Evolutionary conservation across 2,329 filamentous ascomycete genomes (phyloP).

Genomic region (Pyrenophora seminiperda): DNA sequence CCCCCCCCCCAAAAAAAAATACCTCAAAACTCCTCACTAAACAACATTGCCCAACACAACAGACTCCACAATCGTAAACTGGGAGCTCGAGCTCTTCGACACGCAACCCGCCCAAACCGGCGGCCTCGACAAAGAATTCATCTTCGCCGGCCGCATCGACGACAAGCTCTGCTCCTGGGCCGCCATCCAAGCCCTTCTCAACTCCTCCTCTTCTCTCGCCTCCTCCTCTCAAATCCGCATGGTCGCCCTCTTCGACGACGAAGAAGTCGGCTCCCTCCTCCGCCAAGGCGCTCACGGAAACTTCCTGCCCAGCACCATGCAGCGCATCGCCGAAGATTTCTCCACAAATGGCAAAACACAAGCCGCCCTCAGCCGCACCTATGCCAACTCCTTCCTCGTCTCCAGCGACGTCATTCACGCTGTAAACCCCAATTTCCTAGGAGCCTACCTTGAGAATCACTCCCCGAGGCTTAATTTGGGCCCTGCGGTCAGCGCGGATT

Average conservation of each 20-base stretch:
- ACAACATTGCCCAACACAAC: no score
- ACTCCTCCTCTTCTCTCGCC: slow-evolving; percentile 57
- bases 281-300: slow-evolving; percentile 90
- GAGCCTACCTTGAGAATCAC: slow-evolving; percentile 82
- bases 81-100: slow-evolving; percentile 96
- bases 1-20: no score
- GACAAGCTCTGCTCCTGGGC: slow-evolving; percentile 98
- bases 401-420: slow-evolving; percentile 94
- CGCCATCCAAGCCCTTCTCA: slow-evolving; percentile 81
- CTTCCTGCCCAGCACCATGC: slow-evolving; percentile 80
- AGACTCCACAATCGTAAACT: slow-evolving; percentile 79
- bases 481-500: slow-evolving; percentile 77
- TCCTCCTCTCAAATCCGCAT: slow-evolving; percentile 78
- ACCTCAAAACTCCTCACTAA: slow-evolving; percentile 10
- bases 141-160: slow-evolving; percentile 93
- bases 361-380: slow-evolving; percentile 75
- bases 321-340: slow-evolving; percentile 77
- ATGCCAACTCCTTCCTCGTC: slow-evolving; percentile 89
- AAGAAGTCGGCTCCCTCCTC: slow-evolving; percentile 90
- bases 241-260: slow-evolving; percentile 93
- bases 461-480: slow-evolving; percentile 88
- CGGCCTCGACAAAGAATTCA: slow-evolving; percentile 89
- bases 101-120: slow-evolving; percentile 81
- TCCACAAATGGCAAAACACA: slow-evolving; percentile 51
- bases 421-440: slow-evolving; percentile 90